Evolutionary conservation across 129 eudicot genomes (phyloP).

Genomic region (Escallonia rubra): DNA sequence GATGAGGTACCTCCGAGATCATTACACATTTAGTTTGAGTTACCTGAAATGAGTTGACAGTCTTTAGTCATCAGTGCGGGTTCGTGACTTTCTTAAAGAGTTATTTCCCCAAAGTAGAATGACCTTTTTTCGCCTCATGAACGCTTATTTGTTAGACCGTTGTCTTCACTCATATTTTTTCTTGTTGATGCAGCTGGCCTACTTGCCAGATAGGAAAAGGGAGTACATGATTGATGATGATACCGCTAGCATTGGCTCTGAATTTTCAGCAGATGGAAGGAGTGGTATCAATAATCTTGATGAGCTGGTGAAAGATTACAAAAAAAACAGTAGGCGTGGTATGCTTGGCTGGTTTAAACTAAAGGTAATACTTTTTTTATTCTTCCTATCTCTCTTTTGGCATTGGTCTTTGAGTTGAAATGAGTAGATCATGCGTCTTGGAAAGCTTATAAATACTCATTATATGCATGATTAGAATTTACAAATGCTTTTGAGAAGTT

Average conservation of each 20-base stretch:
- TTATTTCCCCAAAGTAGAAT: neutral
- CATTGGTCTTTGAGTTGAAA: neutral
- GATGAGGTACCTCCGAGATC: conserved; percentile 53
- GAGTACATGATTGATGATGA: conserved; percentile 64
- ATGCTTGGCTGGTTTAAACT: conserved; percentile 88
- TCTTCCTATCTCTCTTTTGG: neutral
- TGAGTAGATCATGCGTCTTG: neutral
- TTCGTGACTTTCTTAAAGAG: neutral
- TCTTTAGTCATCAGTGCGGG: neutral
- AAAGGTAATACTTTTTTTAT: conserved; percentile 32
- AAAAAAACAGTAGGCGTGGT: conserved; percentile 57
- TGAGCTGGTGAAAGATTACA: conserved; percentile 65
- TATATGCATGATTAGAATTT: too few relatives aligned
- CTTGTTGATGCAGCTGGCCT: conserved; percentile 52
- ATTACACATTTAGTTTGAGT: neutral
- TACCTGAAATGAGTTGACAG: neutral
- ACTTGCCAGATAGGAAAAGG: conserved; percentile 78
- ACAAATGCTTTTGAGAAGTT: too few relatives aligned
- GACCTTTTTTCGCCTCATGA: neutral
- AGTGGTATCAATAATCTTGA: conserved; percentile 46
- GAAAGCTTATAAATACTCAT: too few relatives aligned
- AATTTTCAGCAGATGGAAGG: conserved; percentile 44
- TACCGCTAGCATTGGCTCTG: conserved; percentile 63
- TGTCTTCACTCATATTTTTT: neutral
- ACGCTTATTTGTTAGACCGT: neutral